These are phyloP conservation scores for Lentinula edodes DNA, from an alignment of 768 basidiomycete species.

Conservation along the genomic window DNA sequence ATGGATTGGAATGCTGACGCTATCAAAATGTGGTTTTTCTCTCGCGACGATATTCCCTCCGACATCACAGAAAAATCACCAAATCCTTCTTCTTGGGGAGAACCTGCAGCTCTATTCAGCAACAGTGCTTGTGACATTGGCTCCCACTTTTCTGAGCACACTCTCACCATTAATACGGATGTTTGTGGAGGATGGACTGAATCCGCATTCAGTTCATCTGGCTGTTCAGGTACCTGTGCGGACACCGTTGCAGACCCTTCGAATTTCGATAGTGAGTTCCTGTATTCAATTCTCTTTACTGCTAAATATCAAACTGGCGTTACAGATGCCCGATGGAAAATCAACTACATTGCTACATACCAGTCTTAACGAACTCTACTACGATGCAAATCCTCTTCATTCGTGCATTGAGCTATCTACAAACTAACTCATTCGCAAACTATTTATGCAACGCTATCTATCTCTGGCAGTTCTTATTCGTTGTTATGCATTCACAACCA, in stretches of 20 bases:
- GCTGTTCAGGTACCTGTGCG: slow-evolving; percentile 29
- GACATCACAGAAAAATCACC: slow-evolving; percentile 44
- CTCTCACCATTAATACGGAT: slow-evolving; percentile 34
- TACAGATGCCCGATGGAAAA: slow-evolving; percentile 39
- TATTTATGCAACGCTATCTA: neutral
- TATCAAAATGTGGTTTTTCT: slow-evolving; percentile 54
- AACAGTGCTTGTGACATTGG: slow-evolving; percentile 42
- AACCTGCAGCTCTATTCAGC: slow-evolving; percentile 48
- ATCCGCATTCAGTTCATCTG: slow-evolving; percentile 14
- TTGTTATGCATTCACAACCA: too few relatives aligned
- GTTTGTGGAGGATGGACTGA: slow-evolving; percentile 18
- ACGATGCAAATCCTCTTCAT: neutral
- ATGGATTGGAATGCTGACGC: slow-evolving; percentile 49
- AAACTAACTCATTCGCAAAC: neutral
- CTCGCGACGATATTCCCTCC: slow-evolving; percentile 42
- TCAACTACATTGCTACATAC: slow-evolving; percentile 41
- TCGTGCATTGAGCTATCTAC: neutral
- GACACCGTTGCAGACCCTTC: slow-evolving; percentile 38
- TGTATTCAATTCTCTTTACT: neutral
- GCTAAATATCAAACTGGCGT: neutral
- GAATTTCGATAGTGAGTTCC: slow-evolving; percentile 40
- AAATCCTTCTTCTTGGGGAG: slow-evolving; percentile 44
- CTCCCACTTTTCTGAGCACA: slow-evolving; percentile 48
- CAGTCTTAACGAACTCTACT: slow-evolving; percentile 1
- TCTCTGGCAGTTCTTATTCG: neutral